Evolutionary conservation across 2,329 filamentous ascomycete species (phyloP), one percentile per base, ranked within the genome.

Genomic region (Trichothecium sympodiale): DNA sequence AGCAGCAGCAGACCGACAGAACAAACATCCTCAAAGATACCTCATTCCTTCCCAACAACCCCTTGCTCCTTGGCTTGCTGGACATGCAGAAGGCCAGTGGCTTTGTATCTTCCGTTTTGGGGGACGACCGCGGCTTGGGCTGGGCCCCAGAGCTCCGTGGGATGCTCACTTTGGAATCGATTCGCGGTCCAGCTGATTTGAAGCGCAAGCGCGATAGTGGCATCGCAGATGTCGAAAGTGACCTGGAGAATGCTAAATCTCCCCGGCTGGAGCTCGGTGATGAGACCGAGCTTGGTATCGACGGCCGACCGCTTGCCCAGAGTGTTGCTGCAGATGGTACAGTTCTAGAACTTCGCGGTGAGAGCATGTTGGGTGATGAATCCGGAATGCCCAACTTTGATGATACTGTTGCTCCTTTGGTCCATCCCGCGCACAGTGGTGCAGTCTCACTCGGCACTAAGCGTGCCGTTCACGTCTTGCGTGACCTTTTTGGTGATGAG

Each of bases 141-240:
- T 95, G 87, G 88, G 89, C 89, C 4, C 89, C 89, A 1, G 91
- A 98, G 60, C 71, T 98, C 15, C 80, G 85, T 41, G 86, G 83
- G n/a, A 77, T 98, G 49, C 66, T 96, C n/a, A 94, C 87, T 2
- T 67, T 95, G 29, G 85, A 93, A 44, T 72, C 84, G 12, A 72
- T 94, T 13, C 79, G 80, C 41, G 77, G 77, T 38, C 72, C 80
- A 29, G 81, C 78, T 39, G 86, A 94, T 41, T 71, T 89, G 37
- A 98, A 96, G 72, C 77, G 91, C 40, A 98, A 98, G 70, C 80
- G 91, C 18, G 87, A 94, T 51, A 87, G 81, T 48, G 87, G 83
- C 17, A 76, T 91, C 43, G 83, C 82, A 31, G 86, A 89, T 50
- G 71, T 91, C 43, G 83, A 81, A 16, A 74, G 69, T 43, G 77